These are phyloP conservation scores for Fusarium denticulatum DNA, from an alignment of 2,329 filamentous ascomycete genomes.

Conservation along the genomic window DNA sequence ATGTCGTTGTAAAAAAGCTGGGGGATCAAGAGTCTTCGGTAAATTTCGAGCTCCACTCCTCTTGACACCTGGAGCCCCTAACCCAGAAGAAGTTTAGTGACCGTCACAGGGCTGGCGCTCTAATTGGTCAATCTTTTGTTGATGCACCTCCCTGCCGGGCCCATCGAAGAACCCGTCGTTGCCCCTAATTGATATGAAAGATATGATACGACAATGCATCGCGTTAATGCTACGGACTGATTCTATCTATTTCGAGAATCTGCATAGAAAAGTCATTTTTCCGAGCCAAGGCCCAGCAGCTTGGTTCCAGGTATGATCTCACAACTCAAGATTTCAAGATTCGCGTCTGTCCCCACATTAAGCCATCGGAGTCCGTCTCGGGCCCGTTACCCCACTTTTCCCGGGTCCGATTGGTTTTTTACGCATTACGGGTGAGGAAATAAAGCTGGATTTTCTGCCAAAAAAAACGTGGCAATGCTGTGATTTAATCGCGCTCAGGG, in stretches of 20 bases:
- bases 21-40: slow-evolving; percentile 27
- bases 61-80: background rate
- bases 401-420: background rate
- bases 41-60: slow-evolving; percentile 15
- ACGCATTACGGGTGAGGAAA: too few relatives aligned
- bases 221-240: background rate
- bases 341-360: background rate
- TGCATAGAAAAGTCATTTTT: background rate
- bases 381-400: slow-evolving; percentile 4
- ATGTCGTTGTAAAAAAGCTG: slow-evolving; percentile 29
- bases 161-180: background rate
- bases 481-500: background rate
- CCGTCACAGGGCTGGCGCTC: background rate
- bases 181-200: background rate
- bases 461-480: background rate
- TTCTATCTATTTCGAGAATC: background rate
- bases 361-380: slow-evolving; percentile 8
- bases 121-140: background rate
- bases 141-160: background rate
- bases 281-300: background rate
- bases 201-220: background rate
- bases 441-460: background rate
- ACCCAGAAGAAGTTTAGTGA: background rate
- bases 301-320: background rate
- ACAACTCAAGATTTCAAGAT: background rate